These are phyloP conservation scores for Zizania latifolia DNA, from an alignment of 176 grass and related monocot genomes.

Conservation along the genomic window DNA sequence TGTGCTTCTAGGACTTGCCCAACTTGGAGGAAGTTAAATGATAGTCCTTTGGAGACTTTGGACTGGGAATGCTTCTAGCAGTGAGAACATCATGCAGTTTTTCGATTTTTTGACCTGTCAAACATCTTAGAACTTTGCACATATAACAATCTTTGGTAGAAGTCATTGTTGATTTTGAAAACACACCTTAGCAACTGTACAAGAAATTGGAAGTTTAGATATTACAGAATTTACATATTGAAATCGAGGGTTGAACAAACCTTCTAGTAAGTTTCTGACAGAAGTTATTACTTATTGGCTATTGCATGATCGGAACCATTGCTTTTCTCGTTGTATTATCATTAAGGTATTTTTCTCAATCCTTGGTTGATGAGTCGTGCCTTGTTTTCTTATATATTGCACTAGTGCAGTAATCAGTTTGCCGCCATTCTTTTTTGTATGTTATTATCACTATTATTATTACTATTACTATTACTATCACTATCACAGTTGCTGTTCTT, in stretches of 20 bases:
- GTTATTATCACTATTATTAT: conserved; percentile 11
- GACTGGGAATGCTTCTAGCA: background rate
- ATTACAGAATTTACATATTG: background rate
- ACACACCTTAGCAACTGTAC: background rate
- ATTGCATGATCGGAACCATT: background rate
- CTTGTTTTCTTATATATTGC: background rate
- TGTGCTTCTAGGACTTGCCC: background rate
- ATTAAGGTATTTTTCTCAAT: background rate
- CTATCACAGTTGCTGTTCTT: conserved; percentile 38
- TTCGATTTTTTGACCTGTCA: background rate
- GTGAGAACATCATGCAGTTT: background rate
- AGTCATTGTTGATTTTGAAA: background rate
- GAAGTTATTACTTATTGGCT: conserved; percentile 7
- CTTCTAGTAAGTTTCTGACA: background rate
- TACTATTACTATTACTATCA: conserved; percentile 38
- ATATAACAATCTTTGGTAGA: background rate
- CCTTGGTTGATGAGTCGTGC: background rate
- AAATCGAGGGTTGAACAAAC: background rate
- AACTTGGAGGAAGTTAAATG: conserved; percentile 8
- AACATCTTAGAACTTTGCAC: background rate
- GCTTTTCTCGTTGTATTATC: background rate
- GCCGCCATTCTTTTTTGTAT: conserved; percentile 28
- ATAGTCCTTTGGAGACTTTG: background rate
- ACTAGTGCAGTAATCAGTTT: conserved; percentile 17
- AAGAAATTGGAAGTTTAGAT: background rate